phyloP scores from a whole-genome alignment of 2,329 filamentous ascomycete species.

The Aspergillus fumigatus region DNA sequence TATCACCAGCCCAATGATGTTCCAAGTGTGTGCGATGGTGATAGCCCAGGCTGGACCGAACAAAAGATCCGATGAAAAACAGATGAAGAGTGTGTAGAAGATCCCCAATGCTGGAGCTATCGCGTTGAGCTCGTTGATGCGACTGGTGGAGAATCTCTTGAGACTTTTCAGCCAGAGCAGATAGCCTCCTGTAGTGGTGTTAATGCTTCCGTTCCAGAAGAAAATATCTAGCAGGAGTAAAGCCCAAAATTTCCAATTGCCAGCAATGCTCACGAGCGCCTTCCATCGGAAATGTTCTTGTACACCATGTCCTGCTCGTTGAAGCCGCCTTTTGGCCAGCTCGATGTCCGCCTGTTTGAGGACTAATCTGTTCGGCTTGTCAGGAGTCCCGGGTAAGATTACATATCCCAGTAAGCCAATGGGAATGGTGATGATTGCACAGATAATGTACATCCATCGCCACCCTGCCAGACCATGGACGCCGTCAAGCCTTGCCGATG shows the following conservation, averaged over 20 bases:
- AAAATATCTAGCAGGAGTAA: slow-evolving; percentile 50
- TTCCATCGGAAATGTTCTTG: slow-evolving; percentile 25
- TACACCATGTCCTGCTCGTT: slow-evolving; percentile 40
- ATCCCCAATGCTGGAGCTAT: slow-evolving; percentile 54
- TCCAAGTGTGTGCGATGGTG: slow-evolving; percentile 48
- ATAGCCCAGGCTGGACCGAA: slow-evolving; percentile 54
- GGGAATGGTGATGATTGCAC: slow-evolving; percentile 52
- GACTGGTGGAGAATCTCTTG: slow-evolving; percentile 42
- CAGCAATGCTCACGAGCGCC: slow-evolving; percentile 31
- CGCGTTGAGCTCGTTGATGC: slow-evolving; percentile 50
- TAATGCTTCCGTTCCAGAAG: slow-evolving; percentile 54
- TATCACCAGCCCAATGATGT: slow-evolving; percentile 51
- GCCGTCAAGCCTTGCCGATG: slow-evolving; percentile 40
- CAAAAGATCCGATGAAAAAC: slow-evolving; percentile 52
- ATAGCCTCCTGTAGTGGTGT: slow-evolving; percentile 48
- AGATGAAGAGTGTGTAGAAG: slow-evolving; percentile 51
- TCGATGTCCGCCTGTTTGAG: slow-evolving; percentile 46
- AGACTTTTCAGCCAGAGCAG: slow-evolving; percentile 57
- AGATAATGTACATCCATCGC: slow-evolving; percentile 57
- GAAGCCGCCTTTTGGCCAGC: slow-evolving; percentile 44
- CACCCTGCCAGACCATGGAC: slow-evolving; percentile 46
- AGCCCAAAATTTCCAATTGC: slow-evolving; percentile 48
- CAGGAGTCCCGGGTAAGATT: slow-evolving; percentile 49
- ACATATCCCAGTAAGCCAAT: slow-evolving; percentile 50
- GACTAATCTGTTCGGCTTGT: slow-evolving; percentile 47